Evolutionary conservation across 2,329 filamentous ascomycete genomes (phyloP).

Genomic region (Pezicula carpinea): DNA sequence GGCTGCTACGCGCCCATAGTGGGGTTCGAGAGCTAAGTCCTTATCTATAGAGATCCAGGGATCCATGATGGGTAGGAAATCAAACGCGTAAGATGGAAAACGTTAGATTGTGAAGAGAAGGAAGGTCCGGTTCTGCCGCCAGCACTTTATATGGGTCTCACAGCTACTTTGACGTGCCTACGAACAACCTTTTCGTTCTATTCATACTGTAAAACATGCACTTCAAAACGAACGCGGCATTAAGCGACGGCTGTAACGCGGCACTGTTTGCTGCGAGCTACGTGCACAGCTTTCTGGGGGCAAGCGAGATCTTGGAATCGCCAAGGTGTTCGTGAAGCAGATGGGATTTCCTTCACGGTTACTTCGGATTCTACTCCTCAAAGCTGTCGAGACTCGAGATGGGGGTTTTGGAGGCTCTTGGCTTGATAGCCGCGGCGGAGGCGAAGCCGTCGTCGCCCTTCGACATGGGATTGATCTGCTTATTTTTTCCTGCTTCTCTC

Average conservation of each 20-base stretch:
- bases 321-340: neutral
- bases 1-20: too few relatives aligned
- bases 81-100: too few relatives aligned
- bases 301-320: neutral
- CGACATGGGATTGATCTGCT: neutral
- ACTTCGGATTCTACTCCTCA: neutral
- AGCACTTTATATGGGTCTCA: too few relatives aligned
- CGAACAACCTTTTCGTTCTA: too few relatives aligned
- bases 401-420: neutral
- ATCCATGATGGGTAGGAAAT: too few relatives aligned
- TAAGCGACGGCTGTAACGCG: neutral
- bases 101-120: too few relatives aligned
- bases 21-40: too few relatives aligned
- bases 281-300: neutral
- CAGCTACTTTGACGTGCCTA: too few relatives aligned
- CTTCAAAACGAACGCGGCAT: neutral
- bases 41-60: too few relatives aligned
- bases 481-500: neutral
- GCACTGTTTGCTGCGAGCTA: neutral
- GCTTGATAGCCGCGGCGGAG: neutral
- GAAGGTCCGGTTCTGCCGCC: too few relatives aligned
- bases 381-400: neutral
- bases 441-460: neutral
- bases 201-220: too few relatives aligned
- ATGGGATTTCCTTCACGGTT: neutral